phyloP scores from a whole-genome alignment of 1,284 basidiomycete genomes.

The Somion occarium region DNA sequence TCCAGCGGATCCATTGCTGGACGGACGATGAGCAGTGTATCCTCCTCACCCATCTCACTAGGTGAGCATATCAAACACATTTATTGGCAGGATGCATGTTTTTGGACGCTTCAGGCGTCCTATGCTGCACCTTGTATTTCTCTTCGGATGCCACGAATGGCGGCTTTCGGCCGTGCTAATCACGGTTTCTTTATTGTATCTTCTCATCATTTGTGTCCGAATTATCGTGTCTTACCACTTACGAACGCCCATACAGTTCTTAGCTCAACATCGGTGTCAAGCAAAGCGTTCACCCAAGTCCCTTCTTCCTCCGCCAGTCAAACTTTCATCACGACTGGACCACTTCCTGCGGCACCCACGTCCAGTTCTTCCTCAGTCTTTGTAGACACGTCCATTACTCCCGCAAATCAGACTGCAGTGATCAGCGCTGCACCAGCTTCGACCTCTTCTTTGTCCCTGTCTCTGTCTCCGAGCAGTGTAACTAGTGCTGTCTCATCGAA shows the following conservation, averaged over 20 bases:
- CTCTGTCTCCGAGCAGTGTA: neutral
- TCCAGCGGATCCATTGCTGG: neutral
- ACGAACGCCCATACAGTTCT: neutral
- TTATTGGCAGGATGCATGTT: neutral
- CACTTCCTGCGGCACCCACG: neutral
- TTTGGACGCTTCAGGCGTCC: neutral
- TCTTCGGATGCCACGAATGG: neutral
- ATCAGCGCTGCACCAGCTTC: slow-evolving; percentile 7
- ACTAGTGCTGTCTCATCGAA: neutral
- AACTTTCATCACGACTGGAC: neutral
- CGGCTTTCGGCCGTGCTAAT: neutral
- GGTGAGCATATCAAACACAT: slow-evolving; percentile 1
- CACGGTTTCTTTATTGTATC: neutral
- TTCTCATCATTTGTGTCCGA: neutral
- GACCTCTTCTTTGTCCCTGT: neutral
- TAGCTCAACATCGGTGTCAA: neutral
- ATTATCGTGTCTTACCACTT: neutral
- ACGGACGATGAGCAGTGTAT: slow-evolving; percentile 2
- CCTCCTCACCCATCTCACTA: neutral
- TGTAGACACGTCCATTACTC: neutral
- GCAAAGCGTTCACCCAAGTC: neutral
- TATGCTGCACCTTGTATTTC: neutral
- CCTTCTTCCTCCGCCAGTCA: neutral
- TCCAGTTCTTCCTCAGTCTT: neutral
- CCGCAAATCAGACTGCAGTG: slow-evolving; percentile 11